Conservation (phyloP, 2,329 filamentous ascomycete genomes). For the Paradendryphiella salina region DNA sequence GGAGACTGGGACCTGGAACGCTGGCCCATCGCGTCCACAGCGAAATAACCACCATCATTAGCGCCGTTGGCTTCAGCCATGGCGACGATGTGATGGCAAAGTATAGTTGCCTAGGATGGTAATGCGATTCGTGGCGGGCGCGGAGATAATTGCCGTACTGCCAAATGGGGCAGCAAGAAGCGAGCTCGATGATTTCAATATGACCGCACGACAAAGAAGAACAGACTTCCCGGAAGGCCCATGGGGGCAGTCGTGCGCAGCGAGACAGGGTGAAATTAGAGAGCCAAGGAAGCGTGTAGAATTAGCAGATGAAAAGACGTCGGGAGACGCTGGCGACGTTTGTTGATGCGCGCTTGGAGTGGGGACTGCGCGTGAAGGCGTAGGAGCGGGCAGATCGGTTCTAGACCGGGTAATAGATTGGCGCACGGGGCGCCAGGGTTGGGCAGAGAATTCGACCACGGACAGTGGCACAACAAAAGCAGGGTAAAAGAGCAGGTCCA, state of each 20-base stretch:
- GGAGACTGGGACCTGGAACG: slow-evolving; percentile 30
- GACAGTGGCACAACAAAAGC: slow-evolving; percentile 1
- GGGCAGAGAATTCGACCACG: slow-evolving; percentile 3
- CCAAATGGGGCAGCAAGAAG: not conserved
- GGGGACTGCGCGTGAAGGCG: slow-evolving; percentile 17
- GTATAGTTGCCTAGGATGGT: not conserved
- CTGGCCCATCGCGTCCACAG: slow-evolving; percentile 25
- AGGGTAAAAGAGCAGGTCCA: not conserved
- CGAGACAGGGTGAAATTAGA: not conserved
- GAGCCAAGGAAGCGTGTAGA: slow-evolving; percentile 1
- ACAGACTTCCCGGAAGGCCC: not conserved
- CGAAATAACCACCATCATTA: slow-evolving; percentile 38
- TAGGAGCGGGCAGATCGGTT: slow-evolving; percentile 24
- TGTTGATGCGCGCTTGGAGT: slow-evolving; percentile 16
- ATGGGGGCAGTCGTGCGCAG: slow-evolving; percentile 6
- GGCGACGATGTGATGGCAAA: slow-evolving; percentile 11
- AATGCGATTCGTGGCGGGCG: not conserved
- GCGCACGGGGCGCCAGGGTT: slow-evolving; percentile 1
- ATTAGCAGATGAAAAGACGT: slow-evolving; percentile 6
- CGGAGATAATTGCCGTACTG: not conserved
- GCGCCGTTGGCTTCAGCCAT: slow-evolving; percentile 27
- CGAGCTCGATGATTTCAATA: slow-evolving; percentile 3
- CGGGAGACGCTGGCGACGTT: slow-evolving; percentile 6
- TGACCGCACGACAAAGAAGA: slow-evolving; percentile 7
- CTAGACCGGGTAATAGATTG: slow-evolving; percentile 19